Conservation (phyloP, 495 filamentous ascomycete species). For the Podospora fimiseda region DNA sequence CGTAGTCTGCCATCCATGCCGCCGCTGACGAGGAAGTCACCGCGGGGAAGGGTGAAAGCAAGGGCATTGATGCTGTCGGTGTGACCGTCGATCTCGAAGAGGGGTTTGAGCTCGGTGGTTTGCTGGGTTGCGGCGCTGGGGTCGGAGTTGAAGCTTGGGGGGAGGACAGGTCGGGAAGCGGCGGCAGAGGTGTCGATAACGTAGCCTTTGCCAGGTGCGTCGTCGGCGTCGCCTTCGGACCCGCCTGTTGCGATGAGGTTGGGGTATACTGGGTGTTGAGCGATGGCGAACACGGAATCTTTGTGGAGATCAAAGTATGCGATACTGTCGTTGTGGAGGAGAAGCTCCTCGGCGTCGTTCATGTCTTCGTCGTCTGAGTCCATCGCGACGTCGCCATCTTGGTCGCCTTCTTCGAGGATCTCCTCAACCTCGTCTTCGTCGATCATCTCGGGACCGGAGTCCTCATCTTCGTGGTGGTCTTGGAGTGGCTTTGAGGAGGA, state of each 20-base stretch:
- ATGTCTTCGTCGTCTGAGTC: constrained; percentile 58
- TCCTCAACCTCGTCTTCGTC: constrained; percentile 53
- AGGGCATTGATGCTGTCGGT: constrained; percentile 85
- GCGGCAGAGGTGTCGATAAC: constrained; percentile 67
- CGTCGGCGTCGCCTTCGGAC: constrained; percentile 68
- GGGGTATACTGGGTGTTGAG: constrained; percentile 76
- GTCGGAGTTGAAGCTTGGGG: constrained; percentile 65
- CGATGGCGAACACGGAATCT: constrained; percentile 88
- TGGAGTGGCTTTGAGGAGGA: constrained; percentile 20
- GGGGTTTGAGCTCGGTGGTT: constrained; percentile 49
- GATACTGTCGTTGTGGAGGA: constrained; percentile 78
- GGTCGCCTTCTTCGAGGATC: constrained; percentile 58
- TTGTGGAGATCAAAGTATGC: constrained; percentile 87
- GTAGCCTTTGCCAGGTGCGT: constrained; percentile 58
- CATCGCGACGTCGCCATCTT: constrained; percentile 69
- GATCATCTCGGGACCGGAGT: constrained; percentile 52
- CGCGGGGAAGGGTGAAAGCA: constrained; percentile 72
- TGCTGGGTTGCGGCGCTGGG: constrained; percentile 41
- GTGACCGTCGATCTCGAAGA: constrained; percentile 75
- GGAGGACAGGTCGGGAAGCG: constrained; percentile 56
- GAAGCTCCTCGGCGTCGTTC: constrained; percentile 60
- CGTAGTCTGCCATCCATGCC: constrained; percentile 76
- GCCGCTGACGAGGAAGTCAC: constrained; percentile 77
- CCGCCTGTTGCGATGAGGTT: constrained; percentile 82
- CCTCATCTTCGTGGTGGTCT: constrained; percentile 34